Percentiles rank a stretch among this genome's conserved stretches.
These are phyloP conservation scores for Acacia acuminata DNA, from an alignment of 306 rosid genomes.

Conservation along the genomic window DNA sequence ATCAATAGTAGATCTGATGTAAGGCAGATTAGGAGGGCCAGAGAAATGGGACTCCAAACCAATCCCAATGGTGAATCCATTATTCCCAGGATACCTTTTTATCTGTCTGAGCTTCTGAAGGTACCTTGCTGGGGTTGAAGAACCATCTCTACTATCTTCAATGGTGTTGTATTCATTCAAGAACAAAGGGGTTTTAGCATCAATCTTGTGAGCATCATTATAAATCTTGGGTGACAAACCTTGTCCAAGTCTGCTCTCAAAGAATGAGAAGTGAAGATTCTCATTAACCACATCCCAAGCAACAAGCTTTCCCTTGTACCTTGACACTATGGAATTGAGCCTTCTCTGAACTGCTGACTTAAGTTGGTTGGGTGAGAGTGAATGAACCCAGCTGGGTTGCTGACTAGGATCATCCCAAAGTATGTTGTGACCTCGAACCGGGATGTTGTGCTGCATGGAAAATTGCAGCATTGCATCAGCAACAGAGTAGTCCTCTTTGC, in stretches of 20 bases:
- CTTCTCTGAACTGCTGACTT: conserved; percentile 41
- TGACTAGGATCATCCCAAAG: conserved; percentile 62
- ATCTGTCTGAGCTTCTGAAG: conserved; percentile 53
- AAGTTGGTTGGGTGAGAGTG: conserved; percentile 42
- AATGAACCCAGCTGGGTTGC: conserved; percentile 56
- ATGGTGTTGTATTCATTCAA: conserved; percentile 71
- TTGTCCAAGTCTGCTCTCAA: conserved; percentile 48
- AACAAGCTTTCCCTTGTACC: conserved; percentile 60
- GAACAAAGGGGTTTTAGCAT: conserved; percentile 48
- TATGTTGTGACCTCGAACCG: conserved; percentile 73
- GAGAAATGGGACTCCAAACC: conserved; percentile 73
- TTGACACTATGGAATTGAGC: conserved; percentile 45
- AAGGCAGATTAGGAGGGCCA: conserved; percentile 49
- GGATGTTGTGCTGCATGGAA: conserved; percentile 42
- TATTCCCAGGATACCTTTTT: conserved; percentile 31
- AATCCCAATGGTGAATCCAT: conserved; percentile 39
- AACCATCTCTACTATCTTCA: conserved; percentile 52
- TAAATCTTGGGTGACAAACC: conserved; percentile 39
- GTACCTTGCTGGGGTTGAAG: conserved; percentile 48
- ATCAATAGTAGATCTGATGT: conserved; percentile 72
- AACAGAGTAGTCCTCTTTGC: conserved; percentile 44
- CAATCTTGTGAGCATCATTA: conserved; percentile 44
- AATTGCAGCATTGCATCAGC: conserved; percentile 64
- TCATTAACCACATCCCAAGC: conserved; percentile 89
- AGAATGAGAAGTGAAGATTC: conserved; percentile 59